phyloP scores from a whole-genome alignment of 306 rosid species.

The Hippophae rhamnoides region DNA sequence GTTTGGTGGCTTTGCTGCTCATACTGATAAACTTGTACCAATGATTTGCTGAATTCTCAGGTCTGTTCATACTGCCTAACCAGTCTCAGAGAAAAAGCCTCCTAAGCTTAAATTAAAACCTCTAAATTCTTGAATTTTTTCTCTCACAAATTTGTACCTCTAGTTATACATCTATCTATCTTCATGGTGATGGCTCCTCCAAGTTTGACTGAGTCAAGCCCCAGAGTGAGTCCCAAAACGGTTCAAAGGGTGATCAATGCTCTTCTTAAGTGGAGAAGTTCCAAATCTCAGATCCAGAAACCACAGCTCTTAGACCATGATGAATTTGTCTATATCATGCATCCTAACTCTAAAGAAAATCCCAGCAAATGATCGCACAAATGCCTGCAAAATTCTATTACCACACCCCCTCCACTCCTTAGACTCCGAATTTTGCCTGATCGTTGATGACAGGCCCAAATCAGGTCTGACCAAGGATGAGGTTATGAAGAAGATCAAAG shows the following conservation, averaged over 20 bases:
- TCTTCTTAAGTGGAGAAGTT: constrained; percentile 54
- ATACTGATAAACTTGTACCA: too few species aligned
- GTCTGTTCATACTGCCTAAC: too few species aligned
- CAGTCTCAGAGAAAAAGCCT: too few species aligned
- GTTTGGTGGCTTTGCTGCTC: too few species aligned
- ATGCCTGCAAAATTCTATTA: constrained; percentile 52
- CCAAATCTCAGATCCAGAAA: constrained; percentile 31
- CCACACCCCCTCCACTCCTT: constrained; percentile 43
- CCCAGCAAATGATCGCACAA: constrained; percentile 42
- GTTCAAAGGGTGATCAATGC: constrained; percentile 41
- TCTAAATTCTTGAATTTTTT: too few species aligned
- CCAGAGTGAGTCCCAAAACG: constrained; percentile 15
- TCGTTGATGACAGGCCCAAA: constrained; percentile 62
- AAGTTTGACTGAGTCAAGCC: constrained; percentile 13
- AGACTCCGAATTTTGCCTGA: constrained; percentile 49
- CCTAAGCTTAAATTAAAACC: too few species aligned
- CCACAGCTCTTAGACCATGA: constrained; percentile 52
- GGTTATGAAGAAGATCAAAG: constrained; percentile 35
- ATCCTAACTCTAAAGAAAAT: constrained; percentile 50
- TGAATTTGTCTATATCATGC: constrained; percentile 43
- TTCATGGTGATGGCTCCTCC: too few species aligned
- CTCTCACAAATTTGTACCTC: too few species aligned
- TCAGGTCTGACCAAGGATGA: constrained; percentile 37
- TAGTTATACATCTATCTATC: too few species aligned
- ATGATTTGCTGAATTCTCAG: too few species aligned